Conservation (phyloP, 345 rosid species). For the Combretum micranthum region DNA sequence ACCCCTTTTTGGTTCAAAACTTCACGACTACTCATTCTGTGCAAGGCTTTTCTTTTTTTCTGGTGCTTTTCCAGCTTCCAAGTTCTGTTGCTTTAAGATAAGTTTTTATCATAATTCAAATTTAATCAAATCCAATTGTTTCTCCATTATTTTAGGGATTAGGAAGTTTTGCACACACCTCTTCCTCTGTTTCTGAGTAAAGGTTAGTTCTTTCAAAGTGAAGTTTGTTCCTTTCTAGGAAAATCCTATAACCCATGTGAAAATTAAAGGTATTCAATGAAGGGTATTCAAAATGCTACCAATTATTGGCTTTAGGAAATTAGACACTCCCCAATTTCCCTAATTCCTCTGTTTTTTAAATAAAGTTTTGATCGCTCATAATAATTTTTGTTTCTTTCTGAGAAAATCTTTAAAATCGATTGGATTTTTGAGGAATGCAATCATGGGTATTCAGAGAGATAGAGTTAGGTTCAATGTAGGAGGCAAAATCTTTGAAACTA, state of each 20-base stretch:
- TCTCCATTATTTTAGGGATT: not conserved
- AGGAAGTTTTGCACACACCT: no score
- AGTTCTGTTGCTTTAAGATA: slow-evolving; percentile 4
- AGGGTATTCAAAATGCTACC: no score
- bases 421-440: not conserved
- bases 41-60: not conserved
- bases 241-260: not conserved
- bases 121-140: not conserved
- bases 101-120: not conserved
- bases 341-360: not conserved
- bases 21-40: no score
- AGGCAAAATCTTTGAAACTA: slow-evolving; percentile 81
- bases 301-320: no score
- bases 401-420: not conserved
- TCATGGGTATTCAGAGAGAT: slow-evolving; percentile 71
- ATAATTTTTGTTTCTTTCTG: not conserved
- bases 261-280: no score
- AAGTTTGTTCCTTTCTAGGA: slow-evolving; percentile 19
- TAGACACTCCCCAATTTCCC: no score
- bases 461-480: slow-evolving; percentile 81
- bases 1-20: not conserved
- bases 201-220: no score
- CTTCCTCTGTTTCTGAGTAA: no score
- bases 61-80: slow-evolving; percentile 1
- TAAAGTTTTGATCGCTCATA: not conserved